Evolutionary conservation across 2,329 filamentous ascomycete species (phyloP), one percentile per base, ranked within the genome.

Genomic region (Lachnellula cervina): DNA sequence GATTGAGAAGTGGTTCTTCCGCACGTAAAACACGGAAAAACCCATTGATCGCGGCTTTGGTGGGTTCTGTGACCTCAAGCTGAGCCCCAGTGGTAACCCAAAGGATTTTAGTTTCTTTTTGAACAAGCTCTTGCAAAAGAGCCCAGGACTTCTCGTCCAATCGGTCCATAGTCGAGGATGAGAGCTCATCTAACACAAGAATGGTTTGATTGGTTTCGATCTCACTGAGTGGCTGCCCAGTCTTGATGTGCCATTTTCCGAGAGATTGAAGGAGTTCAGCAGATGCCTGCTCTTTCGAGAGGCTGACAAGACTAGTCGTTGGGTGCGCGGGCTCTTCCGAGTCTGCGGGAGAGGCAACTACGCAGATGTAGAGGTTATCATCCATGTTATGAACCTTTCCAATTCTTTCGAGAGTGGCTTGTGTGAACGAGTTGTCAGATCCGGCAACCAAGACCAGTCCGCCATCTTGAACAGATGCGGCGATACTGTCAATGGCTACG

Each of bases 41-140:
- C 9, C 71, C 72, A n/a, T 66, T 55, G 32, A 69, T 62, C 35
- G 71, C 62, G 25, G 64, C 65, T 14, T 70, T 60, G 14, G 66
- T 59, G 2, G 71, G 71, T 49, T 62, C 50, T 61, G 64, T 60
- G 58, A 69, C 16, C 5, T 65, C 55, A 14, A 62, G 45, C 32
- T 62, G 57, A 0, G 64, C 56, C 38, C 69, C 68, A 2, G 60
- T 62, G 2, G 71, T 73, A 21, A 73, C 56, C 72, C 72, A 74
- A 7, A 74, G 58, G 11, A 73, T 51, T 28, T 56, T 56, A 8
- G 3, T 23, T 11, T 49, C 47, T 35, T 43, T 16, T n/a, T 16
- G 14, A 5, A 49, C 25, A 5, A 62, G 23, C 13, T 50, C 21
- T 42, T 60, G 57, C 35, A 63, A 42, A 9, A 45, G n/a, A 34